These are phyloP conservation scores for Erodium moschatum DNA, from an alignment of 441 rosid genomes.

Conservation along the genomic window DNA sequence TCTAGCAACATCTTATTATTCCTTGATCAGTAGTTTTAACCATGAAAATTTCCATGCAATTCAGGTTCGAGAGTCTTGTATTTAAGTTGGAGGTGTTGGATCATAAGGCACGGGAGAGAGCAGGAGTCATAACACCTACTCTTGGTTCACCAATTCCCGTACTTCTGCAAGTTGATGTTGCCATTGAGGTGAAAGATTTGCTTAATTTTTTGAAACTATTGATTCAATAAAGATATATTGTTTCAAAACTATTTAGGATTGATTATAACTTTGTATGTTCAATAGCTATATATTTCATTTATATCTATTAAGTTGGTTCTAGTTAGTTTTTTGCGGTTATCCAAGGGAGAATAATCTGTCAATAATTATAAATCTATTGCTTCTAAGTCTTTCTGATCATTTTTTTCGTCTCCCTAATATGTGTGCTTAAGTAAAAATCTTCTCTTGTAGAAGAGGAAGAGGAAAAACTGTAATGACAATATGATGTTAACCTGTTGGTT, in stretches of 20 bases:
- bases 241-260: constrained; percentile 5
- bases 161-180: constrained; percentile 69
- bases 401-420: not conserved
- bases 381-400: not conserved
- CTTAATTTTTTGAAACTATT: constrained; percentile 14
- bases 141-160: constrained; percentile 80
- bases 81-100: constrained; percentile 91
- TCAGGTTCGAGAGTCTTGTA: constrained; percentile 49
- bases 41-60: not conserved
- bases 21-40: not conserved
- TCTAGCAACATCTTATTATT: not conserved
- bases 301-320: not conserved
- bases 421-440: not conserved
- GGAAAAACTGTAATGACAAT: not conserved
- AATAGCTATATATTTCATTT: not conserved
- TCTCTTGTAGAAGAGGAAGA: not conserved
- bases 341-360: not conserved
- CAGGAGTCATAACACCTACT: constrained; percentile 73
- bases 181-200: constrained; percentile 53
- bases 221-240: not conserved
- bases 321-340: not conserved
- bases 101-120: constrained; percentile 94
- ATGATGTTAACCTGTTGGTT: not conserved
- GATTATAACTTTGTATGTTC: constrained; percentile 2
- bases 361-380: not conserved